Evolutionary conservation across 345 rosid genomes (phyloP).

Genomic region (Nephelium lappaceum): DNA sequence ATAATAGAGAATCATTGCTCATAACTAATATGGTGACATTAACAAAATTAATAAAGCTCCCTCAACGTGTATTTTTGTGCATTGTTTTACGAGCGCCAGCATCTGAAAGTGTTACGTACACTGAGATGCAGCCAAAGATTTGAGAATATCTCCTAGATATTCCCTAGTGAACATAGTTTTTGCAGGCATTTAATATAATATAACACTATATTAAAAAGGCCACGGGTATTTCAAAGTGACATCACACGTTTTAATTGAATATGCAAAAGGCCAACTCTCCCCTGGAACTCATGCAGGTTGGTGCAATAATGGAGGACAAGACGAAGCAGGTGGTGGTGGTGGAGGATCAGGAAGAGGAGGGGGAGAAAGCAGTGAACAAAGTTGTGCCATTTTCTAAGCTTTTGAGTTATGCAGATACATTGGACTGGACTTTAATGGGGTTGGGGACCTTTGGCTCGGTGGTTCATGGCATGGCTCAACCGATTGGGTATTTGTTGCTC

Average conservation of each 20-base stretch:
- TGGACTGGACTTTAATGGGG: slow-evolving; percentile 62
- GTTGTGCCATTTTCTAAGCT: slow-evolving; percentile 46
- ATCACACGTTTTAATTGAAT: neutral
- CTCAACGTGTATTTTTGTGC: no score
- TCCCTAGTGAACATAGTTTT: slow-evolving; percentile 7
- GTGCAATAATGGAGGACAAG: neutral
- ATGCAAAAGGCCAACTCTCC: neutral
- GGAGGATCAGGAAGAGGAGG: neutral
- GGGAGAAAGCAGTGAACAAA: neutral
- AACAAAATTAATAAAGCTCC: no score
- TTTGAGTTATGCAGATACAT: slow-evolving; percentile 49
- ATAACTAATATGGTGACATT: no score
- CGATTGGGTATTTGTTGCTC: slow-evolving; percentile 57
- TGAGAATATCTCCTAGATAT: slow-evolving; percentile 35
- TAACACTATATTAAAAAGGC: neutral
- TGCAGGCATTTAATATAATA: slow-evolving; percentile 8
- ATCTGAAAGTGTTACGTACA: neutral
- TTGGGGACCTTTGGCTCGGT: slow-evolving; percentile 55
- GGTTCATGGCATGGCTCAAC: slow-evolving; percentile 67
- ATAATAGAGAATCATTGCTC: no score
- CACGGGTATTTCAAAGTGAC: no score
- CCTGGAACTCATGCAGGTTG: neutral
- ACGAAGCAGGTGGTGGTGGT: slow-evolving; percentile 1
- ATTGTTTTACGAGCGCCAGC: neutral
- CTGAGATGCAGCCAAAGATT: neutral